These are phyloP conservation scores for Podila verticillata DNA, from an alignment of 192 early-diverging fungal species.

Conservation along the genomic window DNA sequence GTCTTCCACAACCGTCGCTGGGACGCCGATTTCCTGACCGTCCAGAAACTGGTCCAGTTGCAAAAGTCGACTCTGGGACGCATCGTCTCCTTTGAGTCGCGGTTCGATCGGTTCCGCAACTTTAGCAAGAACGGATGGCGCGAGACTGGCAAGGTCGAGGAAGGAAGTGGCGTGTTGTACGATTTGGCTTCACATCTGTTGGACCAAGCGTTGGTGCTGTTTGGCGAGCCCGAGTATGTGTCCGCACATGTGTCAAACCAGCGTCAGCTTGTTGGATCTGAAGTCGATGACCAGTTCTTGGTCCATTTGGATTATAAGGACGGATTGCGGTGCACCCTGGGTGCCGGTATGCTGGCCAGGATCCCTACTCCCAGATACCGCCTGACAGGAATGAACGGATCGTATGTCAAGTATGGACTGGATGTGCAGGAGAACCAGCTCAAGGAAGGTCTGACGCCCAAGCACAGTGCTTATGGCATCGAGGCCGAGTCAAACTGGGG, in stretches of 20 bases:
- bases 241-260: slow-evolving; percentile 71
- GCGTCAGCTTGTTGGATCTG: slow-evolving; percentile 63
- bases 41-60: slow-evolving; percentile 65
- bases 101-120: slow-evolving; percentile 80
- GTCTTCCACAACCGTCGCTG: slow-evolving; percentile 84
- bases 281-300: slow-evolving; percentile 71
- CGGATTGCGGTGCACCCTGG: slow-evolving; percentile 68
- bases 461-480: slow-evolving; percentile 61
- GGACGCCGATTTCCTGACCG: slow-evolving; percentile 86
- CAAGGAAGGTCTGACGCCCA: slow-evolving; percentile 68
- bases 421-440: slow-evolving; percentile 83
- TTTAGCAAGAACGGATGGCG: slow-evolving; percentile 78
- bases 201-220: slow-evolving; percentile 72
- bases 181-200: slow-evolving; percentile 75
- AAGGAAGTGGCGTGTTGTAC: slow-evolving; percentile 78
- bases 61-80: slow-evolving; percentile 63
- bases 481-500: slow-evolving; percentile 63
- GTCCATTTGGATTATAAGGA: slow-evolving; percentile 70
- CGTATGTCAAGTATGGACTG: slow-evolving; percentile 71
- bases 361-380: slow-evolving; percentile 69
- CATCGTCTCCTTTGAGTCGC: slow-evolving; percentile 77
- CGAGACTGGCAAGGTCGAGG: slow-evolving; percentile 59
- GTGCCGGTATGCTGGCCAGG: slow-evolving; percentile 75
- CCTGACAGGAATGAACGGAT: slow-evolving; percentile 74
- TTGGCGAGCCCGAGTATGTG: slow-evolving; percentile 72